Evolutionary conservation across 73 alveolate species (phyloP).

Genomic region (Paramecium pentaurelia): DNA sequence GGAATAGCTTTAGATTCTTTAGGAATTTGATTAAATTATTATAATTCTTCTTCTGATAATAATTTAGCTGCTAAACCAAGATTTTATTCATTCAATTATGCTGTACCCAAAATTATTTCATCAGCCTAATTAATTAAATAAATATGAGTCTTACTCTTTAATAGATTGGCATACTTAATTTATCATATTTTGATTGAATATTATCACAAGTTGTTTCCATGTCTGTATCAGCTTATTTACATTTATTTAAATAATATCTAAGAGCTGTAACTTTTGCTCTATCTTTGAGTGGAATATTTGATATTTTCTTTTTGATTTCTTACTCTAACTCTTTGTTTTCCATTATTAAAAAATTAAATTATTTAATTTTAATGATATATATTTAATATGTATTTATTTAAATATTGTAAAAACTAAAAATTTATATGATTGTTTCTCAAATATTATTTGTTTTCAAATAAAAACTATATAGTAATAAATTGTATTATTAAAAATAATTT

Average conservation of each 20-base stretch:
- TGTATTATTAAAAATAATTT: not conserved
- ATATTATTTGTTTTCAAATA: not conserved
- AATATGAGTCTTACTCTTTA: not conserved
- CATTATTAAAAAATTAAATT: constrained; percentile 16
- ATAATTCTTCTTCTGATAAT: not conserved
- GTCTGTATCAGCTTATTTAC: not conserved
- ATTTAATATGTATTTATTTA: not conserved
- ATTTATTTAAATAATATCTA: not conserved
- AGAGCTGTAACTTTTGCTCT: constrained; percentile 28
- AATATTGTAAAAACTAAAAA: not conserved
- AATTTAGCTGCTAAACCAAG: not conserved
- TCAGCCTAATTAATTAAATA: not conserved
- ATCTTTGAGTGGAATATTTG: not conserved
- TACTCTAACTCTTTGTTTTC: constrained; percentile 40
- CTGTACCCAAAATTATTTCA: not conserved
- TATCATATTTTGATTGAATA: constrained; percentile 1
- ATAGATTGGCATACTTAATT: constrained; percentile 6
- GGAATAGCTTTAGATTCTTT: not conserved
- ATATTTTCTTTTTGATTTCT: not conserved
- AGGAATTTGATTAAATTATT: not conserved
- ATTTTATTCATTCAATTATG: not conserved
- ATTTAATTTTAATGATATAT: not conserved
- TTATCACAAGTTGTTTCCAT: constrained; percentile 8
- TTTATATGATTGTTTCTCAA: not conserved
- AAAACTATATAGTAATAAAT: too few relatives aligned